Conservation (phyloP, 768 basidiomycete genomes). For the Nidularia sp. region DNA sequence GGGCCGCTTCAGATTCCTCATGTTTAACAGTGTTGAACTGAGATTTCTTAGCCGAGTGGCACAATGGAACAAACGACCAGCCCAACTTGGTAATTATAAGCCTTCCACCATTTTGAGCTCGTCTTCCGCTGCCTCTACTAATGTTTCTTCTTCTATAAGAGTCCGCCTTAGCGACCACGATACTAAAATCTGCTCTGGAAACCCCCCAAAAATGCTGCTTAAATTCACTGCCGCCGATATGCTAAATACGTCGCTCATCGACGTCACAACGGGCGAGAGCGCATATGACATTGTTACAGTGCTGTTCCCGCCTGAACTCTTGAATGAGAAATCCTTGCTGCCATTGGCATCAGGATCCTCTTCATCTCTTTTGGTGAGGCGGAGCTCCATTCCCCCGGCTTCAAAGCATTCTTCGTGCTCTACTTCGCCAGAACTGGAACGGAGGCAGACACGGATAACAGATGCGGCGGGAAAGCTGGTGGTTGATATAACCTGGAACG, state of each 20-base stretch:
- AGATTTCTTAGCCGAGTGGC: not conserved
- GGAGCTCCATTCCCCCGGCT: not conserved
- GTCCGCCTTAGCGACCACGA: constrained; percentile 1
- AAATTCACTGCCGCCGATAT: constrained; percentile 57
- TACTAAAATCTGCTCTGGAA: constrained; percentile 1
- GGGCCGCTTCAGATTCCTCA: not conserved
- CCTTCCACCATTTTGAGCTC: constrained; percentile 29
- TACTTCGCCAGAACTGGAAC: constrained; percentile 6
- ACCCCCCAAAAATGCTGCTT: constrained; percentile 40
- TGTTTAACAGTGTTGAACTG: not conserved
- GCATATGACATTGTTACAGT: constrained; percentile 47
- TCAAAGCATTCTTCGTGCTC: constrained; percentile 5
- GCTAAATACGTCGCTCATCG: constrained; percentile 50
- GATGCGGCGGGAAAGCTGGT: constrained; percentile 35
- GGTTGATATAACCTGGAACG: constrained; percentile 50
- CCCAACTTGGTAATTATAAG: constrained; percentile 44
- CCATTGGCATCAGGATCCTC: not conserved
- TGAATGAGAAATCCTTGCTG: constrained; percentile 8
- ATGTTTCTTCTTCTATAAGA: not conserved
- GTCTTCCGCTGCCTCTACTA: constrained; percentile 1
- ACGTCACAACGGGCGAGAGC: constrained; percentile 44
- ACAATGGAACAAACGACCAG: constrained; percentile 32
- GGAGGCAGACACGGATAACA: constrained; percentile 38
- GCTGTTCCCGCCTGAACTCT: constrained; percentile 24
- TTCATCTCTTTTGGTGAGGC: not conserved